Evolutionary conservation across 768 basidiomycete genomes (phyloP).

Genomic region (Hemileccinum rubropunctum): DNA sequence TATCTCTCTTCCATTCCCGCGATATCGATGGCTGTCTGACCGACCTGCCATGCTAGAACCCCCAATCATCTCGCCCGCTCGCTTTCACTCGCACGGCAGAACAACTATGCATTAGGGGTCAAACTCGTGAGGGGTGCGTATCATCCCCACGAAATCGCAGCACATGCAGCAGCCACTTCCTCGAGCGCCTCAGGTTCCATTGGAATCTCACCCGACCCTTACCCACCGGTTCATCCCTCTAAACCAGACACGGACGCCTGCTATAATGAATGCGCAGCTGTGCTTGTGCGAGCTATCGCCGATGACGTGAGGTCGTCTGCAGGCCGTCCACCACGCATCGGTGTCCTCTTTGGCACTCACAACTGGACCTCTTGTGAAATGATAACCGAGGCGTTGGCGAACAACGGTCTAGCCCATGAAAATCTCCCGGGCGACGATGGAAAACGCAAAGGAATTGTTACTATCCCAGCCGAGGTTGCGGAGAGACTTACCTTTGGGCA

Average conservation of each 20-base stretch:
- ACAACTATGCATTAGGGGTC: slow-evolving; percentile 76
- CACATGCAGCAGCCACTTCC: slow-evolving; percentile 29
- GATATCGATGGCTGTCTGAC: neutral
- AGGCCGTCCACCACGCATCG: slow-evolving; percentile 37
- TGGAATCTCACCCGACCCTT: slow-evolving; percentile 56
- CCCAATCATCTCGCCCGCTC: slow-evolving; percentile 65
- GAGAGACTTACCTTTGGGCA: slow-evolving; percentile 77
- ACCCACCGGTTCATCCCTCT: slow-evolving; percentile 64
- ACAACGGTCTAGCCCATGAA: slow-evolving; percentile 43
- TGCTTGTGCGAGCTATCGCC: slow-evolving; percentile 56
- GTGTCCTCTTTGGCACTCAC: slow-evolving; percentile 84
- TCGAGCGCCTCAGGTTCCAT: slow-evolving; percentile 13
- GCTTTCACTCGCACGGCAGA: slow-evolving; percentile 59
- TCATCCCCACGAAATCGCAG: slow-evolving; percentile 69
- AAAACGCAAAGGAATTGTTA: slow-evolving; percentile 30
- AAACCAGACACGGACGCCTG: slow-evolving; percentile 74
- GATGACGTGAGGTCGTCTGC: slow-evolving; percentile 41
- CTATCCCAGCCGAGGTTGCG: slow-evolving; percentile 51
- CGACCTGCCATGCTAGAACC: slow-evolving; percentile 41
- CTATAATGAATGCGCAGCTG: slow-evolving; percentile 60
- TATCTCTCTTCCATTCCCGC: neutral
- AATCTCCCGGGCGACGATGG: neutral
- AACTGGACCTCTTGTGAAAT: slow-evolving; percentile 68
- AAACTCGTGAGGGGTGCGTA: slow-evolving; percentile 96
- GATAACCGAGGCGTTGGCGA: slow-evolving; percentile 59